Evolutionary conservation across 1,139 yeast genomes (phyloP).

Genomic region (Diutina siamensis): DNA sequence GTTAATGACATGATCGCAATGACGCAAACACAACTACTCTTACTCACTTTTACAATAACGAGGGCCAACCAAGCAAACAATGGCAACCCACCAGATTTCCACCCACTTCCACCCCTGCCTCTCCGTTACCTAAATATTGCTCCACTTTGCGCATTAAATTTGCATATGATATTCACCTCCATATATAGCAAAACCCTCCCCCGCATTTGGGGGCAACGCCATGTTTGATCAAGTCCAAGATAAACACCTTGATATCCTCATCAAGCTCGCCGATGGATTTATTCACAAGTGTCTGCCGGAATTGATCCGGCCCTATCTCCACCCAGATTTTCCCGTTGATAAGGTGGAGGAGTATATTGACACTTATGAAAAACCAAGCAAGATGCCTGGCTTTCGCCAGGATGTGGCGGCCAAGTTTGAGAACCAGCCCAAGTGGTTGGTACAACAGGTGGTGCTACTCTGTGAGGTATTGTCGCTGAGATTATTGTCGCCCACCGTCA

Average conservation of each 20-base stretch:
- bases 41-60: no score
- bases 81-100: no score
- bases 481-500: slow-evolving; percentile 23
- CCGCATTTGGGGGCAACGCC: background rate
- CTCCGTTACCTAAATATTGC: background rate
- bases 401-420: slow-evolving; percentile 12
- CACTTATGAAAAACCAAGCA: slow-evolving; percentile 20
- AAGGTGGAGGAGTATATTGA: slow-evolving; percentile 23
- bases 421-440: slow-evolving; percentile 12
- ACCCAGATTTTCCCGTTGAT: slow-evolving; percentile 18
- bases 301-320: slow-evolving; percentile 18
- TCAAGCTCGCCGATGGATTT: slow-evolving; percentile 24
- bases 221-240: slow-evolving; percentile 12
- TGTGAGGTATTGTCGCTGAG: slow-evolving; percentile 21
- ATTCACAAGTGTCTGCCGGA: slow-evolving; percentile 24
- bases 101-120: no score
- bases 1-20: no score
- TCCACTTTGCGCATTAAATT: background rate
- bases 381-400: slow-evolving; percentile 18
- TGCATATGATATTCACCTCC: background rate
- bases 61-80: no score
- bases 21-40: no score
- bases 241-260: slow-evolving; percentile 18
- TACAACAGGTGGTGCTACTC: slow-evolving; percentile 17
- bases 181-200: background rate